Evolutionary conservation across 164 flowering plant genomes (phyloP).

Genomic region (Litsea cubeba): DNA sequence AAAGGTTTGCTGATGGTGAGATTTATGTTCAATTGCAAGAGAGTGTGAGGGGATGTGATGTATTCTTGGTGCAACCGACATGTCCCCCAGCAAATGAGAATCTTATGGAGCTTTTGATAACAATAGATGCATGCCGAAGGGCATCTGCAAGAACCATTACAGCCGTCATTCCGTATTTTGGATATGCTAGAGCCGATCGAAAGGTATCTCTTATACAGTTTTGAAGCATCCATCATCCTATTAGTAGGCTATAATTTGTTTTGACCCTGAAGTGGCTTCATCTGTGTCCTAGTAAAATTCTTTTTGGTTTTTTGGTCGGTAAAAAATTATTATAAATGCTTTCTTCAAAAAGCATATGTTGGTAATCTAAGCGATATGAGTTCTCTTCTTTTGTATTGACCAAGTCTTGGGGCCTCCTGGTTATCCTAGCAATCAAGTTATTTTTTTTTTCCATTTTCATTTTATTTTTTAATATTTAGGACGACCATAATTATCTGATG

Average conservation of each 20-base stretch:
- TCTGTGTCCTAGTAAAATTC: no score
- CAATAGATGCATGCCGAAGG: conserved; percentile 90
- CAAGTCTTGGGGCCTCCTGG: not conserved
- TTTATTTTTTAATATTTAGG: not conserved
- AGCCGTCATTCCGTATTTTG: conserved; percentile 95
- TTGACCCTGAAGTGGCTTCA: no score
- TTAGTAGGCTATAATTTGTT: not conserved
- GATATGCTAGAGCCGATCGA: conserved; percentile 92
- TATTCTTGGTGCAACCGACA: conserved; percentile 86
- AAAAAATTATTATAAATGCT: not conserved
- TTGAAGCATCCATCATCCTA: not conserved
- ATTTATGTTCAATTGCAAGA: conserved; percentile 84
- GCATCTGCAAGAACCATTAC: conserved; percentile 88
- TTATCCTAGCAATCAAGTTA: no score
- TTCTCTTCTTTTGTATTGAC: not conserved
- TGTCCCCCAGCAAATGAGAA: conserved; percentile 90
- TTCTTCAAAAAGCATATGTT: not conserved
- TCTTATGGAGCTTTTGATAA: conserved; percentile 80
- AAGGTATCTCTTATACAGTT: conserved; percentile 40
- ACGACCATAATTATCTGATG: not conserved
- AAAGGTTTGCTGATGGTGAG: conserved; percentile 87
- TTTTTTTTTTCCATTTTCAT: no score
- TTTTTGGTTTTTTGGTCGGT: no score
- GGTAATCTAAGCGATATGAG: not conserved
- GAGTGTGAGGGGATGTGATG: conserved; percentile 91